phyloP scores from a whole-genome alignment of 306 rosid species.

The Mimosa pudica region DNA sequence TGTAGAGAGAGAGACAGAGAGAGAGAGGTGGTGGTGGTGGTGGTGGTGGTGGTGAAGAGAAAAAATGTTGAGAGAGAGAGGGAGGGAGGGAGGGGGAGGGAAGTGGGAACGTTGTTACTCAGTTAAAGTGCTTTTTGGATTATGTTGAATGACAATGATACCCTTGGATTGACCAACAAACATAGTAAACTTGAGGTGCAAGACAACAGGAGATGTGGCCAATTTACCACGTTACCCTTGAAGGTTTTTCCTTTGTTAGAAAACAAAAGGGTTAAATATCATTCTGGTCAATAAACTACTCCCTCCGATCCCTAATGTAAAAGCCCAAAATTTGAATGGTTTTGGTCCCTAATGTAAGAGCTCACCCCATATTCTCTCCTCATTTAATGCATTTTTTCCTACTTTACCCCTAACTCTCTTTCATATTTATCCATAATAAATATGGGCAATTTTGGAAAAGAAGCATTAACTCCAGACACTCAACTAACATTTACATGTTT shows the following conservation, averaged over 20 bases:
- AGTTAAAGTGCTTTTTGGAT: conserved; percentile 13
- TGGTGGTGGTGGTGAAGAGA: conserved; percentile 46
- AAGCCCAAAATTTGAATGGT: no score
- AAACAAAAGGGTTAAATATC: no score
- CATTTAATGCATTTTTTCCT: no score
- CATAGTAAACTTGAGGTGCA: conserved; percentile 22
- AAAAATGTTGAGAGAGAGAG: conserved; percentile 22
- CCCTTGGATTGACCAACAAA: conserved; percentile 43
- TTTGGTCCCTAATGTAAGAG: no score
- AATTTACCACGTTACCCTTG: conserved; percentile 44
- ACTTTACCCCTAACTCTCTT: no score
- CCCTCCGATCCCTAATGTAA: no score
- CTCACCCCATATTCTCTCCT: no score
- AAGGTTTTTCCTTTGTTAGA: background rate
- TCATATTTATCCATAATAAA: no score
- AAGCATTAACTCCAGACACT: no score
- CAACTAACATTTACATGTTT: no score
- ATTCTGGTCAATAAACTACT: no score
- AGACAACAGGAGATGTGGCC: background rate
- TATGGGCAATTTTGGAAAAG: no score
- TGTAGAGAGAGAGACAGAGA: background rate
- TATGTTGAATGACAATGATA: conserved; percentile 46
- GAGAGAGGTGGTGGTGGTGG: conserved; percentile 40
- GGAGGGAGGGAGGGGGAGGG: conserved; percentile 17
- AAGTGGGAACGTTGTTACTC: conserved; percentile 40